Evolutionary conservation across 2,329 filamentous ascomycete genomes (phyloP), one percentile per base, ranked within the genome.

Genomic region (Xylaria sp.): DNA sequence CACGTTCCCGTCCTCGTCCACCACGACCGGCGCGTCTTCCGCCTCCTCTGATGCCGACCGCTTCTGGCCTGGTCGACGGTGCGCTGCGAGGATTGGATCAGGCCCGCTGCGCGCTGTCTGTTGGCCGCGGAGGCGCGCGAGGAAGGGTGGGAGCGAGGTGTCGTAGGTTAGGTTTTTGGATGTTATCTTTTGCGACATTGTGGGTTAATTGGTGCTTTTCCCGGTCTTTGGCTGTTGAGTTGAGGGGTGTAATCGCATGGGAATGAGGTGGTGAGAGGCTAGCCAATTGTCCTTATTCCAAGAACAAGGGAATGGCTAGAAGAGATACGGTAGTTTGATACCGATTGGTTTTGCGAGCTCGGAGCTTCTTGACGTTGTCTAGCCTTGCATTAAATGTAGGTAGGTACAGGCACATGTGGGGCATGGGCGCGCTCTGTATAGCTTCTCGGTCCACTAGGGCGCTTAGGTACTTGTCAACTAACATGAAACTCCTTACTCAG

Each of bases 11-110:
- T 87, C 84, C 77, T 94, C 92, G 73, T 95, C 88, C 3, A 96
- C 88, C 61, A 93, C 89, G 0, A 93, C 85, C 0, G 93, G 93
- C 59, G 86, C 90, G 78, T 95, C 92, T 73, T 95, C 92, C 13
- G 91, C 91, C 69, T 94, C 89, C 49, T 90, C 90, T 73, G 91
- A 89, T 68, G 83, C 88, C 18, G 87, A 88, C 43, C 85, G 85
- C 80, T 83, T 86, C 81, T 72, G 68, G 12, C 71, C 76, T 15
- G 84, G 82, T n/a, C 87, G 82, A 1, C 86, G 81, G 20, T 82
- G 83, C 6, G 81, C 82, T 1, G 86, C 83, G 46, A 88, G 81
- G 51, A 87, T 81, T 4, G 86, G 84, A 65, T 89, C 85, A 74
- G 88, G 82, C 46, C 86, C 80, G 79, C 83, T 77, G 84, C 52